Evolutionary conservation across 1,139 yeast genomes (phyloP).

Genomic region (Saccharomyces hybrid): DNA sequence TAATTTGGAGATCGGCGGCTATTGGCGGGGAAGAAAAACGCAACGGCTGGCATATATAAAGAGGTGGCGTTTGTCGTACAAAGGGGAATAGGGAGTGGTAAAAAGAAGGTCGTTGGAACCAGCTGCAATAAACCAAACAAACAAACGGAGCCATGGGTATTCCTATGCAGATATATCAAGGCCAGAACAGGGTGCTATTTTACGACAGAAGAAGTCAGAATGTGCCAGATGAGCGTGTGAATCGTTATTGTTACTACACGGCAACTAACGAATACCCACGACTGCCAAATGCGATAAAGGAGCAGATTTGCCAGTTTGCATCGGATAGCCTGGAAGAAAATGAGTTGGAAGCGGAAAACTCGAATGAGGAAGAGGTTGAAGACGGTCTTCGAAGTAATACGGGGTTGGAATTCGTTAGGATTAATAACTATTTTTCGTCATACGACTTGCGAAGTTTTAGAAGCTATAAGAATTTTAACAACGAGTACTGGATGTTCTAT

Average conservation of each 20-base stretch:
- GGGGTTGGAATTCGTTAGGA: not conserved
- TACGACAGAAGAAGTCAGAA: not conserved
- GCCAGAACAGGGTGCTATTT: not conserved
- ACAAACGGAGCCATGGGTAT: not conserved
- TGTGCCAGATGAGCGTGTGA: not conserved
- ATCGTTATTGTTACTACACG: not conserved
- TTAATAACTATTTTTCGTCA: not conserved
- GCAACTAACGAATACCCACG: not conserved
- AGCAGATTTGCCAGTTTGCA: not conserved
- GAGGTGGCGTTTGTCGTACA: too few relatives aligned
- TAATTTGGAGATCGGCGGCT: constrained; percentile 1
- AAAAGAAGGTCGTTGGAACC: not conserved
- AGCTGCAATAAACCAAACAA: not conserved
- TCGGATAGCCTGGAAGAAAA: not conserved
- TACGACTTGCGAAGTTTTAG: not conserved
- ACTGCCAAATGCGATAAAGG: not conserved
- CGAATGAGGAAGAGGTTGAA: not conserved
- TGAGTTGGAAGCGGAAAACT: not conserved
- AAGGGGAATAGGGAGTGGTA: too few relatives aligned
- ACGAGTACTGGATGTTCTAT: not conserved
- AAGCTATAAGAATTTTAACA: not conserved
- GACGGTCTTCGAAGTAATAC: not conserved
- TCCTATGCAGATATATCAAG: not conserved
- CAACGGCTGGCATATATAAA: too few relatives aligned
- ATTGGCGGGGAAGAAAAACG: not conserved